Evolutionary conservation across 2,329 filamentous ascomycete genomes (phyloP).

Genomic region (Aspergillus phoenicis): DNA sequence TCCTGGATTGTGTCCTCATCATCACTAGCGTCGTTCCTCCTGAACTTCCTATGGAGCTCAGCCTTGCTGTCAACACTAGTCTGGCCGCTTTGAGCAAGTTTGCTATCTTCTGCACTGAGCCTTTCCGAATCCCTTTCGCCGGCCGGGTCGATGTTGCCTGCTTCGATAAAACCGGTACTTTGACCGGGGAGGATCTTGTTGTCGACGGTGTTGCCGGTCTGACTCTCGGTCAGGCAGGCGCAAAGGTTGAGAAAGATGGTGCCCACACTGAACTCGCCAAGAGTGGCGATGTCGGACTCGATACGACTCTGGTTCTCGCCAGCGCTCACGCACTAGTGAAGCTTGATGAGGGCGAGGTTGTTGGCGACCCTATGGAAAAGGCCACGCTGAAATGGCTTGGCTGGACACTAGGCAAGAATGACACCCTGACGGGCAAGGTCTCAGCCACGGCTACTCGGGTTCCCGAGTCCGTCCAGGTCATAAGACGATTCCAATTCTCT

Average conservation of each 20-base stretch:
- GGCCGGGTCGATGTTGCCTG: constrained; percentile 95
- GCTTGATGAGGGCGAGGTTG: constrained; percentile 93
- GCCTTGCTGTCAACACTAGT: constrained; percentile 95
- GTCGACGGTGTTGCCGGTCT: constrained; percentile 96
- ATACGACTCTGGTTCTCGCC: constrained; percentile 90
- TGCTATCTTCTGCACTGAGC: constrained; percentile 98
- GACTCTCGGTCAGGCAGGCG: constrained; percentile 68
- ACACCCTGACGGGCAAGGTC: constrained; percentile 72
- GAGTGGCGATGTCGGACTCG: constrained; percentile 69
- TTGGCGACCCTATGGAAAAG: constrained; percentile 99
- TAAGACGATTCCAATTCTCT: constrained; percentile 97
- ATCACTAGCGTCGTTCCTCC: constrained; percentile 98
- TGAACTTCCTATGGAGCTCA: constrained; percentile 96
- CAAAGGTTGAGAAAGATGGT: constrained; percentile 72
- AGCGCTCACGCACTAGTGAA: constrained; percentile 95
- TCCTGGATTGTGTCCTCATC: constrained; percentile 96
- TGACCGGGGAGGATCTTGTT: constrained; percentile 94
- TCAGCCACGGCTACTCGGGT: constrained; percentile 45
- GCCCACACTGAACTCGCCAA: constrained; percentile 78
- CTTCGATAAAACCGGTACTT: constrained; percentile 97
- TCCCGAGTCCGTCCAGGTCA: constrained; percentile 83
- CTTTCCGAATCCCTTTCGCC: constrained; percentile 95
- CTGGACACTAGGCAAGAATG: constrained; percentile 89
- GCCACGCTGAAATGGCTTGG: constrained; percentile 86
- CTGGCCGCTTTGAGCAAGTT: constrained; percentile 90